These are phyloP conservation scores for Apiotrichum laibachii DNA, from an alignment of 1,284 basidiomycete genomes.

Conservation along the genomic window DNA sequence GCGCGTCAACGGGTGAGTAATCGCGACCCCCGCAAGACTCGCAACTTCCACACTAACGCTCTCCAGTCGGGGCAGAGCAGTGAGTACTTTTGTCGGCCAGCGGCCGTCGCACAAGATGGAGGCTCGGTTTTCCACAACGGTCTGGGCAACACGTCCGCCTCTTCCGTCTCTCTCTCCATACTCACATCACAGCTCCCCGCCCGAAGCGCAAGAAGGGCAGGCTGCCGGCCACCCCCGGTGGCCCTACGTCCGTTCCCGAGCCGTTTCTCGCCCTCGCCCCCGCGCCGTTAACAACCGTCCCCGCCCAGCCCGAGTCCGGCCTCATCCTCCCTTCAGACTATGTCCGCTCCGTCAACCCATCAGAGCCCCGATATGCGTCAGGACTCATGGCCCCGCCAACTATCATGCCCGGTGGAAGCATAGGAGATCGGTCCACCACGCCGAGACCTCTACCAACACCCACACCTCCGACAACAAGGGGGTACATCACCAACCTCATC, in stretches of 20 bases:
- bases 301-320: slow-evolving; percentile 5
- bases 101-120: neutral
- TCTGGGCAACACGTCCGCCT: neutral
- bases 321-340: slow-evolving; percentile 30
- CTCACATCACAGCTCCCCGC: slow-evolving; percentile 8
- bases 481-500: slow-evolving; percentile 37
- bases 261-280: slow-evolving; percentile 47
- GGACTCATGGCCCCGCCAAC: slow-evolving; percentile 32
- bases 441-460: neutral
- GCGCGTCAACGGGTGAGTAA: slow-evolving; percentile 3
- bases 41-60: neutral
- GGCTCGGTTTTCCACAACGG: neutral
- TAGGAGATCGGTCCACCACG: neutral
- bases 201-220: slow-evolving; percentile 36
- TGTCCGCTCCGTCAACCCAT: slow-evolving; percentile 6
- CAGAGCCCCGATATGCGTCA: slow-evolving; percentile 23
- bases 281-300: slow-evolving; percentile 20
- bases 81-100: neutral
- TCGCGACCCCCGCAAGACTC: neutral
- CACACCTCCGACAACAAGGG: neutral
- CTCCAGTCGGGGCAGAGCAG: slow-evolving; percentile 5
- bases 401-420: slow-evolving; percentile 30
- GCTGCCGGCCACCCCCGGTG: neutral
- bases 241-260: slow-evolving; percentile 21
- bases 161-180: neutral